Evolutionary conservation across 176 grass and related monocot genomes (phyloP).

Genomic region (Zoysia japonica): DNA sequence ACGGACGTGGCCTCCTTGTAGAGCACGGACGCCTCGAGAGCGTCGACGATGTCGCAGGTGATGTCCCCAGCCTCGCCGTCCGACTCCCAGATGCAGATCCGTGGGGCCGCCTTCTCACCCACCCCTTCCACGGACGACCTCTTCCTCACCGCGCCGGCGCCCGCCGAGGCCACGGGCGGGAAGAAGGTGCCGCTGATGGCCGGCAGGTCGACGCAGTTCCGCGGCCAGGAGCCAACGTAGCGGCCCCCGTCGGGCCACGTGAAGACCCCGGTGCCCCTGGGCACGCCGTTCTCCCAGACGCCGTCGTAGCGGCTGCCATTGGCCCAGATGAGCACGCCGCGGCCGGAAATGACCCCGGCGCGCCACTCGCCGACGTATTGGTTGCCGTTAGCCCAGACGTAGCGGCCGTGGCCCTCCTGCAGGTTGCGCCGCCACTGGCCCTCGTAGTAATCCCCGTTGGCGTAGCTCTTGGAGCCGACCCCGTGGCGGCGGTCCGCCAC

Average conservation of each 20-base stretch:
- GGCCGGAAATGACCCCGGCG: constrained; percentile 80
- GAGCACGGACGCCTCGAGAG: constrained; percentile 76
- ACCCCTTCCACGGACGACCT: constrained; percentile 72
- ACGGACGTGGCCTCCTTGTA: constrained; percentile 63
- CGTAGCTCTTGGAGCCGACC: constrained; percentile 72
- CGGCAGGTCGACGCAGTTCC: constrained; percentile 52
- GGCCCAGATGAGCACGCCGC: constrained; percentile 87
- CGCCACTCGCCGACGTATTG: constrained; percentile 97
- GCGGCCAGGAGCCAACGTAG: constrained; percentile 76
- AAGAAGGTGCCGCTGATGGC: constrained; percentile 84
- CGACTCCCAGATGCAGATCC: constrained; percentile 99
- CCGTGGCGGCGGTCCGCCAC: constrained; percentile 73
- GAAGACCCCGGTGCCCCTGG: constrained; percentile 74
- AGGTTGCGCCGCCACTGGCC: constrained; percentile 83
- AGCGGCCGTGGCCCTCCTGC: constrained; percentile 89
- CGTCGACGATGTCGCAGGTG: constrained; percentile 92
- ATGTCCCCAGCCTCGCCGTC: constrained; percentile 95
- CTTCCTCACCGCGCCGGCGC: constrained; percentile 46
- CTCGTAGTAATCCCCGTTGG: constrained; percentile 96
- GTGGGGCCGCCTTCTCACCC: constrained; percentile 52
- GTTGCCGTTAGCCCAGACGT: constrained; percentile 89
- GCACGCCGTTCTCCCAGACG: constrained; percentile 82
- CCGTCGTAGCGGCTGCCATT: constrained; percentile 96
- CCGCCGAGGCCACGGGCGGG: constrained; percentile 40
- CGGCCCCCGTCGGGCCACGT: constrained; percentile 90